A percentile compares a stretch with the other conserved stretches of the same genome.
These are phyloP conservation scores for Colletotrichum musicola DNA, from an alignment of 2,329 filamentous ascomycete species.

Conservation along the genomic window DNA sequence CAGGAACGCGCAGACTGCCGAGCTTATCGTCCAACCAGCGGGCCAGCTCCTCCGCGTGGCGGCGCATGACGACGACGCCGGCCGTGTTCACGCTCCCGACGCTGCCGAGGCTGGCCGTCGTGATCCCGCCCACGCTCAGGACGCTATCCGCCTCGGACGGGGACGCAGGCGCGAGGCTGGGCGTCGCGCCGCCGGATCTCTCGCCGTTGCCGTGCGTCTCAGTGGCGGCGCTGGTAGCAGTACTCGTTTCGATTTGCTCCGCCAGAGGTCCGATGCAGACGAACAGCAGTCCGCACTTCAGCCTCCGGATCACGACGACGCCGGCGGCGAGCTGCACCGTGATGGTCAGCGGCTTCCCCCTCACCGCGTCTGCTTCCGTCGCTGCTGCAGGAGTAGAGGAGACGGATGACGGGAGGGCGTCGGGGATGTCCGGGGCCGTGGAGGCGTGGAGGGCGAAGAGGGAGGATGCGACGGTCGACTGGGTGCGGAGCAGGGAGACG, in stretches of 20 bases:
- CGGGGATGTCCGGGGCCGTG: constrained; percentile 55
- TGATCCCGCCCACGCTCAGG: constrained; percentile 58
- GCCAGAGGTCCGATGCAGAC: constrained; percentile 68
- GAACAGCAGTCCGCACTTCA: constrained; percentile 72
- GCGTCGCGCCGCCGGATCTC: constrained; percentile 46
- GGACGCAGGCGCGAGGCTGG: constrained; percentile 45
- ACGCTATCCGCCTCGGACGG: constrained; percentile 63
- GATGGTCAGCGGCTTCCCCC: constrained; percentile 57
- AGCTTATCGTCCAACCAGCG: constrained; percentile 72
- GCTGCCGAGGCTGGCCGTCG: constrained; percentile 56
- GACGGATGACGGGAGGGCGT: constrained; percentile 54
- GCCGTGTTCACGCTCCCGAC: constrained; percentile 55
- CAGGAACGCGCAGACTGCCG: constrained; percentile 64
- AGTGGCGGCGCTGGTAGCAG: constrained; percentile 1
- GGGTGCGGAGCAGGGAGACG: constrained; percentile 69
- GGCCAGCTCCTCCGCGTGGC: constrained; percentile 70
- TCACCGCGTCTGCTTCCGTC: neutral
- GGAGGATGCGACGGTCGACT: constrained; percentile 73
- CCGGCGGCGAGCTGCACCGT: constrained; percentile 71
- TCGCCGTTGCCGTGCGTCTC: constrained; percentile 39
- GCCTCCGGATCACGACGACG: constrained; percentile 69
- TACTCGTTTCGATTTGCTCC: constrained; percentile 40
- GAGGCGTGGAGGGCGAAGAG: constrained; percentile 70
- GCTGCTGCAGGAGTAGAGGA: constrained; percentile 38
- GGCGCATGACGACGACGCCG: constrained; percentile 64